Percentiles rank a stretch among this genome's conserved stretches.
Evolutionary conservation across 2,329 filamentous ascomycete species (phyloP).

Genomic region (Penicillium thymicola): DNA sequence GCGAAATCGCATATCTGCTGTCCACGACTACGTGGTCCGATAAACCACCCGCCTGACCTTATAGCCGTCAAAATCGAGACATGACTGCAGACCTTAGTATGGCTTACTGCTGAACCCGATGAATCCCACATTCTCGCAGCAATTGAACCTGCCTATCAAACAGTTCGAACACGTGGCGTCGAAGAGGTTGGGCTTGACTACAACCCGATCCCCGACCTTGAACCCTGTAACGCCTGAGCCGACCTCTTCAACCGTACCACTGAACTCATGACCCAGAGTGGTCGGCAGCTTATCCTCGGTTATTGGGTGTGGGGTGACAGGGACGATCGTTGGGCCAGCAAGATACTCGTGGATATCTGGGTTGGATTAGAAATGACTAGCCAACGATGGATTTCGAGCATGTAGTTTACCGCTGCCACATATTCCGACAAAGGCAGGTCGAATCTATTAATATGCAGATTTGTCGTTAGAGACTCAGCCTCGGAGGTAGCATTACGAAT

Average conservation of each 20-base stretch:
- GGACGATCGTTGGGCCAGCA: conserved; percentile 49
- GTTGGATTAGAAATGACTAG: not conserved
- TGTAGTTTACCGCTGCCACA: conserved; percentile 29
- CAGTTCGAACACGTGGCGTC: conserved; percentile 58
- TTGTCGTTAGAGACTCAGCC: not conserved
- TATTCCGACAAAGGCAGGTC: conserved; percentile 36
- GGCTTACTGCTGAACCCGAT: conserved; percentile 47
- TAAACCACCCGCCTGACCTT: conserved; percentile 30
- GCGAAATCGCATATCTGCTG: conserved; percentile 17
- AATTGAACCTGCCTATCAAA: conserved; percentile 52
- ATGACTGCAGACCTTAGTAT: not conserved
- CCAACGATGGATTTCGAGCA: not conserved
- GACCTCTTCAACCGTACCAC: conserved; percentile 58
- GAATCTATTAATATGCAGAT: conserved; percentile 16
- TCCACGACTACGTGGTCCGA: conserved; percentile 28
- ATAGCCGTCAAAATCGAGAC: conserved; percentile 40
- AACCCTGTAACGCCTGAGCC: conserved; percentile 50
- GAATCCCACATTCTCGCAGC: conserved; percentile 57
- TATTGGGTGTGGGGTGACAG: conserved; percentile 53
- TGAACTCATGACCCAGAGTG: conserved; percentile 64
- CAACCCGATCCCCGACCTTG: conserved; percentile 55
- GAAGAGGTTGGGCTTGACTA: conserved; percentile 58
- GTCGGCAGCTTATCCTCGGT: conserved; percentile 58
- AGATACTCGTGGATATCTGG: conserved; percentile 54
- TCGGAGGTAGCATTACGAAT: not conserved